These are phyloP conservation scores for Zygosaccharomyces bailii DNA, from an alignment of 805 yeast genomes.

Conservation along the genomic window DNA sequence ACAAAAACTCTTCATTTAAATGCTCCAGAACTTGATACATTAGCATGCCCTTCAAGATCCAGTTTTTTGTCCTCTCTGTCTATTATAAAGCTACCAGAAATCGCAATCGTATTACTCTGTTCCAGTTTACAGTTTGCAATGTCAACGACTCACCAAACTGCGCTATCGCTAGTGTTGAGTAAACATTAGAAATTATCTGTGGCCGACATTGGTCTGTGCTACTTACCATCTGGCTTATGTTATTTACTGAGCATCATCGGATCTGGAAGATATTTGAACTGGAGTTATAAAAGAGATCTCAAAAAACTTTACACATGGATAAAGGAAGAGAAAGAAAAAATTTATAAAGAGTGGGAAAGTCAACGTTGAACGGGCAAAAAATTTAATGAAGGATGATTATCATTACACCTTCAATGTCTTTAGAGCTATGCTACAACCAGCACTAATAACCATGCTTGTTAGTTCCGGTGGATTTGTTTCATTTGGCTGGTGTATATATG, in stretches of 20 bases:
- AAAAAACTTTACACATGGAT: constrained; percentile 25
- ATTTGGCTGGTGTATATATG: constrained; percentile 72
- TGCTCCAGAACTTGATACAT: constrained; percentile 34
- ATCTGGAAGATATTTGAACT: constrained; percentile 57
- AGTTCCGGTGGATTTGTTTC: constrained; percentile 43
- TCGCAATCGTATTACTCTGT: constrained; percentile 50
- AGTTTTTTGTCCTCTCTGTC: constrained; percentile 41
- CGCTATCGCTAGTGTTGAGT: constrained; percentile 55
- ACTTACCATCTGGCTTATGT: constrained; percentile 69
- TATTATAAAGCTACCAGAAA: constrained; percentile 43
- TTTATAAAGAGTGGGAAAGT: too few relatives aligned
- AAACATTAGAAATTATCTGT: constrained; percentile 49
- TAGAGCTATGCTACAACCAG: constrained; percentile 49
- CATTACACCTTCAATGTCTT: constrained; percentile 50
- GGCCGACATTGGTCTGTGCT: constrained; percentile 64
- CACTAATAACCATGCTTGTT: constrained; percentile 42
- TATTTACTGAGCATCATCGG: constrained; percentile 57
- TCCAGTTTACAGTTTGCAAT: constrained; percentile 60
- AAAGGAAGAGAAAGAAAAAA: constrained; percentile 13
- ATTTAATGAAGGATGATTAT: constrained; percentile 22
- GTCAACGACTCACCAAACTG: constrained; percentile 68
- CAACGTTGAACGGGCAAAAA: too few relatives aligned
- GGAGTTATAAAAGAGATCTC: constrained; percentile 33
- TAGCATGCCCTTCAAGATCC: constrained; percentile 24
- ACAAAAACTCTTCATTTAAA: constrained; percentile 28